Conservation (phyloP, 202 grass and related monocot species). For the Zizania palustris region DNA sequence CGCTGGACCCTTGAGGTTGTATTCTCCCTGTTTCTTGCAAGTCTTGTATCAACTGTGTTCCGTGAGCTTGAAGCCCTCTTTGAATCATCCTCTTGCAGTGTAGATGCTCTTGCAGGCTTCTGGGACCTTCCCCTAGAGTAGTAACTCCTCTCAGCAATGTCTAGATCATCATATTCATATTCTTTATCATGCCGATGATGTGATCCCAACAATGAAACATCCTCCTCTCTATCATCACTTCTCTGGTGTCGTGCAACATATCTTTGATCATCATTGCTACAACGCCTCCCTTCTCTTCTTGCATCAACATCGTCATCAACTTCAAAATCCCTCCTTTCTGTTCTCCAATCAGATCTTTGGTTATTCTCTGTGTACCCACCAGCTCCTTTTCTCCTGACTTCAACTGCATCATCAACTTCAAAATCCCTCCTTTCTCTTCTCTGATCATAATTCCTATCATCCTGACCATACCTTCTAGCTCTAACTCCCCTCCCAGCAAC, state of each 20-base stretch:
- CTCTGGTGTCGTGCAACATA: constrained; percentile 25
- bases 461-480: constrained; percentile 36
- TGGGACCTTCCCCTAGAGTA: constrained; percentile 37
- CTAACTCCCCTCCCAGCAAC: constrained; percentile 14
- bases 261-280: constrained; percentile 36
- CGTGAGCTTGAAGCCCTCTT: constrained; percentile 45
- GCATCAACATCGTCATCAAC: constrained; percentile 44
- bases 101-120: constrained; percentile 38
- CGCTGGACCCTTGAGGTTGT: constrained; percentile 42
- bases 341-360: constrained; percentile 41
- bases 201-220: constrained; percentile 32
- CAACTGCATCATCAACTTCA: constrained; percentile 45
- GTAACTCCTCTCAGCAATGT: constrained; percentile 41
- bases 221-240: constrained; percentile 22
- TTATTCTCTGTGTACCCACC: constrained; percentile 33
- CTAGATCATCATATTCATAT: constrained; percentile 44
- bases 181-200: constrained; percentile 23
- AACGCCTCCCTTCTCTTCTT: constrained; percentile 25
- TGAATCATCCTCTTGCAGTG: constrained; percentile 44
- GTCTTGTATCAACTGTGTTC: constrained; percentile 35
- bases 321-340: constrained; percentile 40
- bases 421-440: constrained; percentile 45
- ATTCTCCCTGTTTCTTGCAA: constrained; percentile 31
- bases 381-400: constrained; percentile 37
- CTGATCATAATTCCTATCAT: constrained; percentile 38